Base-by-base conservation (phyloP, 306 rosid genomes). In the Sesbania bispinosa region DNA sequence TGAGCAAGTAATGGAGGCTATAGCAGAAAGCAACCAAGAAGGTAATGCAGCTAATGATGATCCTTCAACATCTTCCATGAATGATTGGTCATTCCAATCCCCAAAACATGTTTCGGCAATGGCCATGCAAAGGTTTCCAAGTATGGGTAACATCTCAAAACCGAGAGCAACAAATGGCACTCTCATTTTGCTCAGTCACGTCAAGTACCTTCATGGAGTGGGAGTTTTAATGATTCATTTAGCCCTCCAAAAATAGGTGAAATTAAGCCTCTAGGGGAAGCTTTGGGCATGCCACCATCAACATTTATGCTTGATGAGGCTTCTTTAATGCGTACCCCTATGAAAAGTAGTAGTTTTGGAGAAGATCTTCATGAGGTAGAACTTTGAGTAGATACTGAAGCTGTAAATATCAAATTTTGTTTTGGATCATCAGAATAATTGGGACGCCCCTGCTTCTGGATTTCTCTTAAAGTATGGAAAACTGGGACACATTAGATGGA, bases 311-410 rank as follows among this genome's bases (percentile, higher is more conserved):
- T 88, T 0, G 62, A 75, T 30, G 77, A 77, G 55, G 75, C 81
- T 29, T 67, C 90, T 55, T 26, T 10, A 16, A 69, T 77, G 81
- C 85, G 9, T 0, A 7, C 65, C 4, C 81, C 81, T 27, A 67
- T 48, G 52, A 88, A 53, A 33, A 84, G 76, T n/a, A 64, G 90
- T 66, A 81, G 80, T 82, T 77, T 79, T 75, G 88, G 88, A 26
- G 96, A 81, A 29, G 93, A 82, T 67, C 97, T 93, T 65, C 93
- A 88, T 18, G 97, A 90, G 83, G 98, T 88, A 85, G 96, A 90
- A 76, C 96, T 90, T 74, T 90, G 89, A 90, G 70, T 77, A 41
- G 82, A 74, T 61, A 77, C 62, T 61, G 69, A 71, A 78, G 82
- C 81, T 87, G 96, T 90, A 87, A 83, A 90, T 90, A 90, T 81